Evolutionary conservation across 805 yeast species (phyloP), one percentile per base, ranked within the genome.

Genomic region (Kuraishia capsulata): DNA sequence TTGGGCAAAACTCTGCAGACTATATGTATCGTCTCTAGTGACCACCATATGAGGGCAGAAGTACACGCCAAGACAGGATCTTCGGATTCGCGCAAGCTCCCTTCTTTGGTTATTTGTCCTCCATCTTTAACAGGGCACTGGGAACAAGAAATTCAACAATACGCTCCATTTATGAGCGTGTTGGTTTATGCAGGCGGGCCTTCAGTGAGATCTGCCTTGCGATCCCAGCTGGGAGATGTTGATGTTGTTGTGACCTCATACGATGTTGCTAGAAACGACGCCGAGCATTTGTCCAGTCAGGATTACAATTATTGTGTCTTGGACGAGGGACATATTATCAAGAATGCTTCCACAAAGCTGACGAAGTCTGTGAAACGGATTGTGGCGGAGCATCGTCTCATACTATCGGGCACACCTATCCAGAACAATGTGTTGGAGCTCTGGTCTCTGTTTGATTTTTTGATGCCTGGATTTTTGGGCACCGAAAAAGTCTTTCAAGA

Each of bases 401-500:
- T 92, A 30, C 67, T 92, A 43, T 85, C 97, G 0, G 99, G 99
- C 50, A 92, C 99, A 0, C 99, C 99, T 11, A 92, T 92, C 50
- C 99, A 92, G 59, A 92, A 92, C 55, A 92, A 92, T 53, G 98
- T 92, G 3, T 69, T 92, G 32, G 99, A 92, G 59, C 65, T 92
- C 44, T 92, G 99, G 99, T 92, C 98, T 3, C 66, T 92, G 52
- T 92, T 92, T 66, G 98, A 92, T 59, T 92, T 88, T 58, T 68
- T 92, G 57, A 92, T 92, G 99, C 99, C 99, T 2, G 99, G 99
- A 0, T 92, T 92, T 53, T 66, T 92, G 46, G 99, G 99, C 11
- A 80, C 94, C 3, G 98, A 92, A 53, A 90, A 88, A 59, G 73
- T 81, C 36, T 92, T 92, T 65, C 92, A 88, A 52, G 97, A 90